These are phyloP conservation scores for Citeromyces hawaiiensis DNA, from an alignment of 1,139 yeast genomes.

Conservation along the genomic window DNA sequence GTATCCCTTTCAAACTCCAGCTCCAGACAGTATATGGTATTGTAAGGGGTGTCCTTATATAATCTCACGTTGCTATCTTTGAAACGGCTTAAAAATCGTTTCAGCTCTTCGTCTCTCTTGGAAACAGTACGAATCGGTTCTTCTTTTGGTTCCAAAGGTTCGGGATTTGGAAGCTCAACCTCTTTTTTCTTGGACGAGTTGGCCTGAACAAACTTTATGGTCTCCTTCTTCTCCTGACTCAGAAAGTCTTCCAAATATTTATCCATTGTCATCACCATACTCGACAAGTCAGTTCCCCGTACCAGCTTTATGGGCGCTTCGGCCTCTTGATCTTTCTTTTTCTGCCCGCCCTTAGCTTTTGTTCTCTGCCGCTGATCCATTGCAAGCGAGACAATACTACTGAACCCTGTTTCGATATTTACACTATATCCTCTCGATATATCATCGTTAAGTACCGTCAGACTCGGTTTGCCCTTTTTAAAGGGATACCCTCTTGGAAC, in stretches of 20 bases:
- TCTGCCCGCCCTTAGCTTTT: conserved; percentile 2
- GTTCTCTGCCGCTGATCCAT: not conserved
- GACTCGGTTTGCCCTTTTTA: conserved; percentile 22
- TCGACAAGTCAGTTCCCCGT: conserved; percentile 33
- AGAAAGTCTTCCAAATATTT: conserved; percentile 42
- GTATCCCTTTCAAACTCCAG: conserved; percentile 12
- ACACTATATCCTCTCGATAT: conserved; percentile 63
- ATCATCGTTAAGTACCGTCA: conserved; percentile 46
- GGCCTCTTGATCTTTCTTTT: conserved; percentile 8
- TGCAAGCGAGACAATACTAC: conserved; percentile 22
- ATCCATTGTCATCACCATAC: conserved; percentile 44
- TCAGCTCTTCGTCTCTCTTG: conserved; percentile 11
- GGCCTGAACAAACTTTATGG: conserved; percentile 33
- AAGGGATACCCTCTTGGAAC: conserved; percentile 47
- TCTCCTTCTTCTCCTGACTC: conserved; percentile 42
- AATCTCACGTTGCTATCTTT: conserved; percentile 8
- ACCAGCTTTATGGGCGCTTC: conserved; percentile 20
- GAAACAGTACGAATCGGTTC: conserved; percentile 5
- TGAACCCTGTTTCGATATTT: conserved; percentile 55
- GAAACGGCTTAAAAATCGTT: conserved; percentile 12
- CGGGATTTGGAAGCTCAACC: not conserved
- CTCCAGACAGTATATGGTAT: conserved; percentile 12
- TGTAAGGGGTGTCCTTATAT: conserved; percentile 14
- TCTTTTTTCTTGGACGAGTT: conserved; percentile 6
- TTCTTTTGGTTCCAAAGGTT: not conserved